phyloP scores from a whole-genome alignment of 2,329 filamentous ascomycete genomes.

The Penicillium brevicompactum region DNA sequence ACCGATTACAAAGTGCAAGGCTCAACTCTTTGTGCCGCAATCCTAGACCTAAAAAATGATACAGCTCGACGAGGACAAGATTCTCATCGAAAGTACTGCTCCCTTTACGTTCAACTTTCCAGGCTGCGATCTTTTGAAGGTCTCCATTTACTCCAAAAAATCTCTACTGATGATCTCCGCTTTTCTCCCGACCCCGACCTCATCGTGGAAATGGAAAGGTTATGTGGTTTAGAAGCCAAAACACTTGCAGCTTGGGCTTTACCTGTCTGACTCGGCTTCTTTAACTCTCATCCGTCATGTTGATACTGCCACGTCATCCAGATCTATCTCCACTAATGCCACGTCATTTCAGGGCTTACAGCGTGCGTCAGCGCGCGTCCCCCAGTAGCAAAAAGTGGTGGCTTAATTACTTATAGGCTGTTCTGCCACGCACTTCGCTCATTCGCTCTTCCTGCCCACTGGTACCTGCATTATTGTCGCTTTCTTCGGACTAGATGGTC shows the following conservation, averaged over 20 bases:
- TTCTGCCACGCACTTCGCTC: too few relatives aligned
- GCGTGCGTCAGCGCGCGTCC: too few relatives aligned
- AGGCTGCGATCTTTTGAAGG: not conserved
- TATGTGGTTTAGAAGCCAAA: not conserved
- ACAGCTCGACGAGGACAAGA: constrained; percentile 4
- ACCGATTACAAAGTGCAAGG: constrained; percentile 12
- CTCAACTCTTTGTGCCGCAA: constrained; percentile 2
- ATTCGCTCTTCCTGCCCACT: too few relatives aligned
- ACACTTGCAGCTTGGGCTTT: not conserved
- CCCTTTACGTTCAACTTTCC: constrained; percentile 5
- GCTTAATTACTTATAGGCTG: too few relatives aligned
- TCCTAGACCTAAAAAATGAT: constrained; percentile 10
- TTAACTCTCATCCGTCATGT: too few relatives aligned
- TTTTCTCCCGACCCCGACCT: not conserved
- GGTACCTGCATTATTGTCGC: too few relatives aligned
- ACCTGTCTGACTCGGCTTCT: too few relatives aligned
- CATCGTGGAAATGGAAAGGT: not conserved
- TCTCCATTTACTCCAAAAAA: constrained; percentile 6
- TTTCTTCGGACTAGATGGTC: too few relatives aligned
- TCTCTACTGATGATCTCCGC: not conserved
- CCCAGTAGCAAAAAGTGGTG: too few relatives aligned
- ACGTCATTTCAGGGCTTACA: too few relatives aligned
- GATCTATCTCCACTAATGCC: too few relatives aligned
- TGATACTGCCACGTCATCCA: too few relatives aligned
- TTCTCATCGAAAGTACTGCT: constrained; percentile 4